These are phyloP conservation scores for Epichloe uncinata DNA, from an alignment of 2,329 filamentous ascomycete species.

Conservation along the genomic window DNA sequence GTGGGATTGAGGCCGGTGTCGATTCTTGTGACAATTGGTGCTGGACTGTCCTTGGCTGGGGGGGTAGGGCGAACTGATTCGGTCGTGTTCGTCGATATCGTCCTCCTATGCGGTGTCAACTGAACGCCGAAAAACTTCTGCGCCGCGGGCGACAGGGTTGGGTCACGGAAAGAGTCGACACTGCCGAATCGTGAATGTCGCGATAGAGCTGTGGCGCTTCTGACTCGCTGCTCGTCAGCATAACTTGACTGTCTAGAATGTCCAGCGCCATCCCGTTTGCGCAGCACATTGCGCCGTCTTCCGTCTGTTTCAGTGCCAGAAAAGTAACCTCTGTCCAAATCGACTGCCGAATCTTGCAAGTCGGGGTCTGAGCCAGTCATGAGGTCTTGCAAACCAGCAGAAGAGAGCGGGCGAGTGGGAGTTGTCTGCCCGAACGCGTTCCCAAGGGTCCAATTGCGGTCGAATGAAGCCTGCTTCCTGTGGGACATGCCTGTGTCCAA, in stretches of 20 bases:
- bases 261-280: constrained; percentile 54
- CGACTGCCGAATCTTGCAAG: constrained; percentile 36
- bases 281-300: constrained; percentile 63
- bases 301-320: constrained; percentile 76
- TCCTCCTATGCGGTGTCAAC: constrained; percentile 38
- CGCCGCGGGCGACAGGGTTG: constrained; percentile 43
- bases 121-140: constrained; percentile 56
- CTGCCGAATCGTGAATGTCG: constrained; percentile 70
- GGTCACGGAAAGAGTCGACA: constrained; percentile 58
- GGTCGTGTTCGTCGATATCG: constrained; percentile 46
- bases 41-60: constrained; percentile 36
- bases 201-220: constrained; percentile 51
- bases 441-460: constrained; percentile 56
- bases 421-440: constrained; percentile 28
- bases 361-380: constrained; percentile 23
- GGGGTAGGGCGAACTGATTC: constrained; percentile 40
- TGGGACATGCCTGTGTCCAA: constrained; percentile 29
- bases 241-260: constrained; percentile 66
- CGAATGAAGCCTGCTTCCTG: constrained; percentile 56
- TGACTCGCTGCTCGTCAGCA: constrained; percentile 56
- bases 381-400: constrained; percentile 35
- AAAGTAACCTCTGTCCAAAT: constrained; percentile 83
- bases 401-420: constrained; percentile 35
- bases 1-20: constrained; percentile 30
- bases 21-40: constrained; percentile 48